Base-by-base conservation (phyloP, 2,329 filamentous ascomycete genomes). In the Neofusicoccum umdonicola region DNA sequence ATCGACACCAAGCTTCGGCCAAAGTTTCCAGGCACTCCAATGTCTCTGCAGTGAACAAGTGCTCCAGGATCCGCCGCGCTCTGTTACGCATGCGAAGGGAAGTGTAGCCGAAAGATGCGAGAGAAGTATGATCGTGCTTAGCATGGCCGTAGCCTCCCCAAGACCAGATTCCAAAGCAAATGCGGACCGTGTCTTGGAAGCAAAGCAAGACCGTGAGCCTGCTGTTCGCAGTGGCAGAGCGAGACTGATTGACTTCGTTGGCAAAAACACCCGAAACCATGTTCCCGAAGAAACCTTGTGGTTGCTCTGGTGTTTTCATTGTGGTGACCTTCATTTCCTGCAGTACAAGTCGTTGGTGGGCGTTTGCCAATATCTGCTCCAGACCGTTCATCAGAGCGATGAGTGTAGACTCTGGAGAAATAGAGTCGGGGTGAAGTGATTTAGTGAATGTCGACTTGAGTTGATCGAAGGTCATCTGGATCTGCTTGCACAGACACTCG, bases 121-220 rank as follows among this genome's bases (percentile, higher is more conserved):
- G 84, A 15, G 90, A 94, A 35, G 85, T 83, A 0, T 81, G 73
- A 72, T 96, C 90, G 63, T 90, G 86, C 22, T 80, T 78, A 7
- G 75, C 77, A 37, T 72, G 71, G 2, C 85, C 85, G 72, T 89
- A 87, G 5, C 90, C 85, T 13, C 85, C 92, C 94, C 95, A 99
- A 0, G 91, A 91, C 95, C 96, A 99, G 61, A 99, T 97, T 12
- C 84, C 87, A 74, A 96, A 96, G 76, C 93, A 97, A 57, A 96
- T 91, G 27, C 92, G 88, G 65, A 98, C 92, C 1, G 93, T 92
- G 75, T 99, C 96, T 76, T 98, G 94, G 74, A 99, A 97, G 11
- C 93, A 96, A n/a, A 99, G 83, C 48, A 97, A 84, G 19, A 99
- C 94, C 0, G 95, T 98, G 22, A 99, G 83, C 51, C 94, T 87